These are phyloP conservation scores for Iris macrosiphon DNA, from an alignment of 106 monocot species.

Conservation along the genomic window DNA sequence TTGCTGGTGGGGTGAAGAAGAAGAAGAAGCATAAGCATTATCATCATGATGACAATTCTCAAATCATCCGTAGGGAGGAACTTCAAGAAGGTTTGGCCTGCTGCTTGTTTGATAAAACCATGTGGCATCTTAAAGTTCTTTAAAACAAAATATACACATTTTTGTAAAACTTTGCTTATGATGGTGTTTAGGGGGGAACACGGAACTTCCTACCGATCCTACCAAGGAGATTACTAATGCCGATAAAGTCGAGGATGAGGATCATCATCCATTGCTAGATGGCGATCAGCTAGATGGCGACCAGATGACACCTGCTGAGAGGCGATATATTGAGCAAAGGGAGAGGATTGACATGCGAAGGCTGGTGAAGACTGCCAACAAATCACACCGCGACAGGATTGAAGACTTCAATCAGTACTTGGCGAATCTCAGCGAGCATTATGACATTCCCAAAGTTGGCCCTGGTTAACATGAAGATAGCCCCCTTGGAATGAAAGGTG, in stretches of 20 bases:
- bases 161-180: too few species aligned
- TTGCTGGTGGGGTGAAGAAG: conserved; percentile 72
- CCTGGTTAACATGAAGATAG: conserved; percentile 75
- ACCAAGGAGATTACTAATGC: conserved; percentile 19
- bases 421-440: conserved; percentile 95
- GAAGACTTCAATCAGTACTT: conserved; percentile 88
- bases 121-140: too few species aligned
- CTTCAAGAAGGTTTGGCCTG: conserved; percentile 33
- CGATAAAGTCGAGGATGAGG: conserved; percentile 26
- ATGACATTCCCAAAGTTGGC: conserved; percentile 97
- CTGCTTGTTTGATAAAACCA: too few species aligned
- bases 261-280: conserved; percentile 12
- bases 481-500: too few species aligned
- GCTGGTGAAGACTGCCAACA: conserved; percentile 72
- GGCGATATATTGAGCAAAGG: conserved; percentile 81
- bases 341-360: conserved; percentile 50
- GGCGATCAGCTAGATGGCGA: too few species aligned
- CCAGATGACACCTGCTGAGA: conserved; percentile 89
- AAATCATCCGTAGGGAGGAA: conserved; percentile 22
- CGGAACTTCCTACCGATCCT: conserved; percentile 16
- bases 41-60: conserved; percentile 23
- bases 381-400: conserved; percentile 91
- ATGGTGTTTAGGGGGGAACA: conserved; percentile 33
- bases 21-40: conserved; percentile 73
- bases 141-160: too few species aligned